Conservation (phyloP, 2,329 filamentous ascomycete species). For the Elsinoe perseae region DNA sequence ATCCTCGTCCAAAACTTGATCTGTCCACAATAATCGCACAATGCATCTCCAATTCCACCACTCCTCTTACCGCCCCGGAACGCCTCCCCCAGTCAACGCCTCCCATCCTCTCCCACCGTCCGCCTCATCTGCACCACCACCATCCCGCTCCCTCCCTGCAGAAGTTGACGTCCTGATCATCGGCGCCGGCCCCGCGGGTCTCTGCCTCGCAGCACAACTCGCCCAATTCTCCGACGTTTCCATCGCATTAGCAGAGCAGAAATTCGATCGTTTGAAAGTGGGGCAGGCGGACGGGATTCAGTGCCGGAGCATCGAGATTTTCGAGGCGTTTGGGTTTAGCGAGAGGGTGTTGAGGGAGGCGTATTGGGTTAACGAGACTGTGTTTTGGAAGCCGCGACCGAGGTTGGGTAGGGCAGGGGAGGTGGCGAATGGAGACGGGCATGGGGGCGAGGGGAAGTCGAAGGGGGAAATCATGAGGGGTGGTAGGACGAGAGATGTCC, state of each 20-base stretch:
- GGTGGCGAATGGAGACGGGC: no score
- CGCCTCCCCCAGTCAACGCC: background rate
- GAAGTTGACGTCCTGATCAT: conserved; percentile 44
- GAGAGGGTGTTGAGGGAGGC: conserved; percentile 56
- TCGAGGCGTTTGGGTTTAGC: conserved; percentile 55
- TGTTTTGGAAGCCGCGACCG: conserved; percentile 48
- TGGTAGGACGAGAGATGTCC: conserved; percentile 17
- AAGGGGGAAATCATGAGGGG: conserved; percentile 14
- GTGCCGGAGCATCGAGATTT: conserved; percentile 35
- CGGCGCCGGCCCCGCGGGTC: conserved; percentile 43
- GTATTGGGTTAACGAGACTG: conserved; percentile 60
- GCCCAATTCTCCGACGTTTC: conserved; percentile 40
- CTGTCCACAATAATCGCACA: background rate
- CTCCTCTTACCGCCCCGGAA: conserved; percentile 9
- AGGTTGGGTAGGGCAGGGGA: no score
- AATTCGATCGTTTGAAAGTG: conserved; percentile 30
- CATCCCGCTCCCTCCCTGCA: conserved; percentile 21
- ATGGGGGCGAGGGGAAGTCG: background rate
- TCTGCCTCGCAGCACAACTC: conserved; percentile 46
- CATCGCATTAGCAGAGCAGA: conserved; percentile 41
- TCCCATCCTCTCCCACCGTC: background rate
- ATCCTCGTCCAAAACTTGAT: background rate
- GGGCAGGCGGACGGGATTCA: conserved; percentile 36
- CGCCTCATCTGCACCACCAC: background rate
- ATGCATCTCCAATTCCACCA: conserved; percentile 16